Percentiles rank a stretch among this genome's conserved stretches.
phyloP scores from a whole-genome alignment of 139 green algal species.

The Chlamydomonas applanata region DNA sequence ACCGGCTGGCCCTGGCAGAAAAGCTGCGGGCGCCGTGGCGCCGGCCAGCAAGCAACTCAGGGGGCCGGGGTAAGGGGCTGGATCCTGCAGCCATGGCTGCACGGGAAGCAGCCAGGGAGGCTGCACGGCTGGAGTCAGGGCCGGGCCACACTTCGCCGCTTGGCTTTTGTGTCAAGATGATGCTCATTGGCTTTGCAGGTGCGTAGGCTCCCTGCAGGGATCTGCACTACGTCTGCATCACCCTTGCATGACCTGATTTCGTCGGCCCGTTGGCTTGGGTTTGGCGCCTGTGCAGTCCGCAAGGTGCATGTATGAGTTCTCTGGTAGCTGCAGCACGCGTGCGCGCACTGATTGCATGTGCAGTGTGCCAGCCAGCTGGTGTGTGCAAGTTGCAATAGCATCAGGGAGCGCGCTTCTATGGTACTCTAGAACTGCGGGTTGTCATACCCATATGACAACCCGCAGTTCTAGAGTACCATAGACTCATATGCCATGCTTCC shows the following conservation, averaged over 20 bases:
- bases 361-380: too few relatives aligned
- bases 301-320: too few relatives aligned
- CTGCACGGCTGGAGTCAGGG: neutral
- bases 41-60: neutral
- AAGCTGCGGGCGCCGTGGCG: slow-evolving; percentile 54
- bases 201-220: neutral
- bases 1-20: slow-evolving; percentile 51
- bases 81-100: slow-evolving; percentile 41
- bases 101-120: slow-evolving; percentile 20
- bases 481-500: too few relatives aligned
- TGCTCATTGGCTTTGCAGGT: slow-evolving; percentile 55
- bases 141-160: slow-evolving; percentile 20
- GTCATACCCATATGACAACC: too few relatives aligned
- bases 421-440: too few relatives aligned
- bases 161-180: slow-evolving; percentile 48
- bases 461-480: too few relatives aligned
- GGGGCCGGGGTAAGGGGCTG: slow-evolving; percentile 14
- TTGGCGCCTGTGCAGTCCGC: too few relatives aligned
- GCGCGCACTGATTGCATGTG: too few relatives aligned
- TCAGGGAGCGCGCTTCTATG: too few relatives aligned
- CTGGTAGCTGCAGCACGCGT: too few relatives aligned
- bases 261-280: too few relatives aligned
- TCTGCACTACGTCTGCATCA: neutral
- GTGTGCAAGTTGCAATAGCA: too few relatives aligned
- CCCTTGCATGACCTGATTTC: neutral